Percentiles rank a stretch among this genome's conserved stretches.
Evolutionary conservation across 176 grass and related monocot species (phyloP).

Genomic region (Phoenix dactylifera): DNA sequence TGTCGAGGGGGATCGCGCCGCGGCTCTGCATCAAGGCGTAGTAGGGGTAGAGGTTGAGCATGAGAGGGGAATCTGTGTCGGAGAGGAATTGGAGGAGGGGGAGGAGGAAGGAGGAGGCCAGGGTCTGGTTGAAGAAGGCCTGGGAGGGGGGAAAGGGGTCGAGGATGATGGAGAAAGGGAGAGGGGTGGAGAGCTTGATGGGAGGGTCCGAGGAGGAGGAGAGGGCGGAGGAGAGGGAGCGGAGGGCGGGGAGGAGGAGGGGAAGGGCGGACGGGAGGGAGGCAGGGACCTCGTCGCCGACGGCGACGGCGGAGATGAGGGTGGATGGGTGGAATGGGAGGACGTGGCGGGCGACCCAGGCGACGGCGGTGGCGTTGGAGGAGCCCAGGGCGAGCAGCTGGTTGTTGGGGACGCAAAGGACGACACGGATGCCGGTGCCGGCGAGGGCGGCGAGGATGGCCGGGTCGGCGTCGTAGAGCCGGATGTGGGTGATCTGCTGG

Average conservation of each 20-base stretch:
- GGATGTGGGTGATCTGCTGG: constrained; percentile 68
- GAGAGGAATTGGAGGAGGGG: constrained; percentile 69
- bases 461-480: constrained; percentile 79
- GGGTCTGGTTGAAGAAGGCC: constrained; percentile 87
- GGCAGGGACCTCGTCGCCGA: constrained; percentile 69
- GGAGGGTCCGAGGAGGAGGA: constrained; percentile 30
- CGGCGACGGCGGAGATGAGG: constrained; percentile 54
- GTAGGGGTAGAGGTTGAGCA: constrained; percentile 96
- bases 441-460: constrained; percentile 57
- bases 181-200: constrained; percentile 54
- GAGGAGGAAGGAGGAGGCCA: constrained; percentile 43
- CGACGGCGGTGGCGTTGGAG: constrained; percentile 41
- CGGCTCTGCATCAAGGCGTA: constrained; percentile 81
- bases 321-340: constrained; percentile 41
- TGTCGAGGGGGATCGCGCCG: constrained; percentile 72
- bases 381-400: constrained; percentile 84
- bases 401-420: constrained; percentile 81
- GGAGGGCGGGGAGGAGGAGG: constrained; percentile 72
- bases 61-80: constrained; percentile 66
- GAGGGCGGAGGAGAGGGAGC: constrained; percentile 47
- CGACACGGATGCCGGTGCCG: constrained; percentile 38
- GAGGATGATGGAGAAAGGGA: constrained; percentile 73
- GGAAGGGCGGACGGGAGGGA: constrained; percentile 70
- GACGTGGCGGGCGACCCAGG: constrained; percentile 66
- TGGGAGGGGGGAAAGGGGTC: constrained; percentile 91